Percentiles rank a stretch among this genome's conserved stretches.
Evolutionary conservation across 2,329 filamentous ascomycete species (phyloP).

Genomic region (Sporothrix humicola): DNA sequence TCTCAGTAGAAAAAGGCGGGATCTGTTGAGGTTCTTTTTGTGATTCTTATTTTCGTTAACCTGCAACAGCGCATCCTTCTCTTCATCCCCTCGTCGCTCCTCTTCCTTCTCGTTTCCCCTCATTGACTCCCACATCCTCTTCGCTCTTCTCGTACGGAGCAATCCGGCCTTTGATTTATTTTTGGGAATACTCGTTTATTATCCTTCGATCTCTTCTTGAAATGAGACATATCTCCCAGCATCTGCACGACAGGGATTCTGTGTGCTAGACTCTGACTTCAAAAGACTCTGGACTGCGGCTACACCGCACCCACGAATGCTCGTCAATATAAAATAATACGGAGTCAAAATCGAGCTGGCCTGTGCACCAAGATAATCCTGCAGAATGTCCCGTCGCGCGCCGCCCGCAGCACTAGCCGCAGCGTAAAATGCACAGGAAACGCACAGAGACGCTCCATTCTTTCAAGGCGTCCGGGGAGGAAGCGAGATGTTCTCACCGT

Average conservation of each 20-base stretch:
- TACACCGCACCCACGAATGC: background rate
- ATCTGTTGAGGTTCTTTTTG: background rate
- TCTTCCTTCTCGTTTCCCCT: background rate
- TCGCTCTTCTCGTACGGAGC: background rate
- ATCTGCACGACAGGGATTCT: background rate
- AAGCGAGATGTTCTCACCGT: conserved; percentile 6
- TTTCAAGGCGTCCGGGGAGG: background rate
- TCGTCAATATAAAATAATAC: conserved; percentile 3
- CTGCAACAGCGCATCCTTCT: background rate
- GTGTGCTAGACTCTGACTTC: background rate
- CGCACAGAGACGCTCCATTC: background rate
- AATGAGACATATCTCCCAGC: background rate
- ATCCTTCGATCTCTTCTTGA: background rate
- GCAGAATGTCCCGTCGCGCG: background rate
- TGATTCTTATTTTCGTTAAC: background rate
- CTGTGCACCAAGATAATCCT: conserved; percentile 12
- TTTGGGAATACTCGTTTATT: background rate
- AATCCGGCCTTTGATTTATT: background rate
- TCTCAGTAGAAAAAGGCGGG: background rate
- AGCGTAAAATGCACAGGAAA: too few species aligned
- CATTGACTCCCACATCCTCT: background rate
- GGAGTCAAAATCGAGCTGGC: background rate
- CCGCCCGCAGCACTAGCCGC: conserved; percentile 10
- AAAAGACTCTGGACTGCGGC: too few species aligned
- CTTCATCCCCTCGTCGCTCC: background rate